phyloP scores from a whole-genome alignment of 768 basidiomycete genomes.

The Pholiota conissans region DNA sequence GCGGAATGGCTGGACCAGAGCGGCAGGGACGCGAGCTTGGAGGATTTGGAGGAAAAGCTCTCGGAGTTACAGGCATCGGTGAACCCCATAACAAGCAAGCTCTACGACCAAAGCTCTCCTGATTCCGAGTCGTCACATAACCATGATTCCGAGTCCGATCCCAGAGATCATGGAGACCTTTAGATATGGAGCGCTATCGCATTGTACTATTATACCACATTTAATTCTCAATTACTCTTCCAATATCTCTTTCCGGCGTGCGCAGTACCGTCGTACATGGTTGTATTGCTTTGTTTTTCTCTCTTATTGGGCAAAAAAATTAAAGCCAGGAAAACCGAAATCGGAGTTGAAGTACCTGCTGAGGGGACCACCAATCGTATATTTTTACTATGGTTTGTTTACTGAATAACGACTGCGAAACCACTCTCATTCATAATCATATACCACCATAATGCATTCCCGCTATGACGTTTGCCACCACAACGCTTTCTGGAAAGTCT shows the following conservation, averaged over 20 bases:
- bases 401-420: too few relatives aligned
- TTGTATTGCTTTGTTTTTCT: too few relatives aligned
- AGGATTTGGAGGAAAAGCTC: conserved; percentile 81
- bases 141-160: conserved; percentile 2
- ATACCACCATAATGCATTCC: too few relatives aligned
- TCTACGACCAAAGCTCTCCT: conserved; percentile 15
- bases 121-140: background rate
- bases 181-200: background rate
- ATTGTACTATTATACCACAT: background rate
- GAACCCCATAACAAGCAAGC: conserved; percentile 25
- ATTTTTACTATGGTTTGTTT: too few relatives aligned
- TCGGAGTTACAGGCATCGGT: conserved; percentile 25
- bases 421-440: too few relatives aligned
- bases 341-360: too few relatives aligned
- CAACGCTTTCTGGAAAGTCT: too few relatives aligned
- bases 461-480: too few relatives aligned
- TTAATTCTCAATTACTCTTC: background rate
- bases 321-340: too few relatives aligned
- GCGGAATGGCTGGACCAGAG: conserved; percentile 78
- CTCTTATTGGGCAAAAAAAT: too few relatives aligned
- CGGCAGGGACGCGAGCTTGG: conserved; percentile 59
- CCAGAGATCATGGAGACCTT: conserved; percentile 13
- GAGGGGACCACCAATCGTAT: too few relatives aligned
- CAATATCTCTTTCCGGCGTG: background rate
- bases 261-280: background rate